Conservation (phyloP, 306 rosid species). For the Lathyrus tuberosus region DNA sequence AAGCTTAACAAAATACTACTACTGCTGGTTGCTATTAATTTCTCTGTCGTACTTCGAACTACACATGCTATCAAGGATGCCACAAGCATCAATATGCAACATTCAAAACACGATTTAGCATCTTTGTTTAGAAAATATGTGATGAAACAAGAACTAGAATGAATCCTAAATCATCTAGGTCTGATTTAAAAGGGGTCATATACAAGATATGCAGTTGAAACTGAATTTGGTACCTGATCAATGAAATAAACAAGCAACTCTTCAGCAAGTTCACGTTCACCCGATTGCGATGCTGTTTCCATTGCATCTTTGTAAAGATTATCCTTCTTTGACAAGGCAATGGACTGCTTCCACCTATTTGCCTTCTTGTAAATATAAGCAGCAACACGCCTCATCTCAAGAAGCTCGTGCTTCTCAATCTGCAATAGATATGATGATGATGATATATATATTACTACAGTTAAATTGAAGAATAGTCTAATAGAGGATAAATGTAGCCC, state of each 20-base stretch:
- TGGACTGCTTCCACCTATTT: slow-evolving; percentile 99
- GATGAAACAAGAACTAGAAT: slow-evolving; percentile 10
- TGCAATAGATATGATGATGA: slow-evolving; percentile 42
- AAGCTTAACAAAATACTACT: slow-evolving; percentile 15
- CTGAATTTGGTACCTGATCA: slow-evolving; percentile 67
- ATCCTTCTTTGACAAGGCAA: slow-evolving; percentile 97
- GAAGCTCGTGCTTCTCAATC: slow-evolving; percentile 98
- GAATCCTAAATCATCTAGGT: not conserved
- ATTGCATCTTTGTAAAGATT: slow-evolving; percentile 98
- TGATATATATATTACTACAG: slow-evolving; percentile 33
- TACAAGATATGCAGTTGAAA: slow-evolving; percentile 3
- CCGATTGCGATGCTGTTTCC: slow-evolving; percentile 99
- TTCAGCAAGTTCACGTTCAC: slow-evolving; percentile 98
- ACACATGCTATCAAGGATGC: slow-evolving; percentile 19
- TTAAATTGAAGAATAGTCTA: slow-evolving; percentile 21
- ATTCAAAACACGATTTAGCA: slow-evolving; percentile 14
- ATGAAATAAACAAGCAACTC: slow-evolving; percentile 94
- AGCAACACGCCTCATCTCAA: slow-evolving; percentile 99
- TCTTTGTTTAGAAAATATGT: slow-evolving; percentile 24
- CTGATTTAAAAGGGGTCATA: not conserved
- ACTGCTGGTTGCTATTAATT: slow-evolving; percentile 24
- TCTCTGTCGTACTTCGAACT: slow-evolving; percentile 26
- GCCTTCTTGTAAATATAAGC: slow-evolving; percentile 98
- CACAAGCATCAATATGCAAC: slow-evolving; percentile 8
- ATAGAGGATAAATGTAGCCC: slow-evolving; percentile 35